Percentiles rank a stretch among this genome's conserved stretches.
Conservation (phyloP, 1,139 yeast genomes). For the Geotrichum aggregatum region DNA sequence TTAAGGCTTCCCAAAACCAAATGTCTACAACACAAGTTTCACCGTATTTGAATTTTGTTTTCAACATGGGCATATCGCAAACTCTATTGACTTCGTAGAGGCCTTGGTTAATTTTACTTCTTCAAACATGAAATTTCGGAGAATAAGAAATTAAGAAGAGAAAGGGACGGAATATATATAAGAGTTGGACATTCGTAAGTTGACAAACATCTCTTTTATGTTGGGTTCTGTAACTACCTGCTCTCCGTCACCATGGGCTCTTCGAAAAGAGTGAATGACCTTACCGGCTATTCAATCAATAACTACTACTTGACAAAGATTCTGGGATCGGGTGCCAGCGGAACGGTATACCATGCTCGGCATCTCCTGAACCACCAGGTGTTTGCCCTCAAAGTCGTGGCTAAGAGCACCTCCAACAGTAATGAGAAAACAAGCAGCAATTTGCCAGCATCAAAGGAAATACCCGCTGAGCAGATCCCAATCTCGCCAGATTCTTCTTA, state of each 20-base stretch:
- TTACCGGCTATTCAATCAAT: conserved; percentile 11
- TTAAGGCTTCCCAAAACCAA: neutral
- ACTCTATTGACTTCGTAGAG: neutral
- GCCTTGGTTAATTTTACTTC: neutral
- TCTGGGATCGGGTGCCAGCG: conserved; percentile 92
- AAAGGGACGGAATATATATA: neutral
- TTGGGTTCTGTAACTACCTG: neutral
- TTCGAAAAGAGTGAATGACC: conserved; percentile 3
- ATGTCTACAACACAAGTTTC: conserved; percentile 10
- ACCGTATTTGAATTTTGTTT: neutral
- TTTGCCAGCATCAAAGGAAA: neutral
- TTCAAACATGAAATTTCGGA: neutral
- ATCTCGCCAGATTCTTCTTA: conserved; percentile 9
- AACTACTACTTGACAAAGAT: conserved; percentile 33
- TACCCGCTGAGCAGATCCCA: conserved; percentile 6
- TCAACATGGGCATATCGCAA: neutral
- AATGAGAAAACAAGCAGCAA: neutral
- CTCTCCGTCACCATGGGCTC: neutral
- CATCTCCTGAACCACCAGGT: conserved; percentile 49
- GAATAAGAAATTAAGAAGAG: no score
- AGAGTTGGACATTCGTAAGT: neutral
- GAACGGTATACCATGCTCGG: conserved; percentile 69
- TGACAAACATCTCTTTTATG: neutral
- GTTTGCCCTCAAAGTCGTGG: conserved; percentile 71
- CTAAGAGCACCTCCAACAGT: conserved; percentile 39